phyloP scores from a whole-genome alignment of 371 early-diverging fungal species.

The Cokeromyces recurvatus region DNA sequence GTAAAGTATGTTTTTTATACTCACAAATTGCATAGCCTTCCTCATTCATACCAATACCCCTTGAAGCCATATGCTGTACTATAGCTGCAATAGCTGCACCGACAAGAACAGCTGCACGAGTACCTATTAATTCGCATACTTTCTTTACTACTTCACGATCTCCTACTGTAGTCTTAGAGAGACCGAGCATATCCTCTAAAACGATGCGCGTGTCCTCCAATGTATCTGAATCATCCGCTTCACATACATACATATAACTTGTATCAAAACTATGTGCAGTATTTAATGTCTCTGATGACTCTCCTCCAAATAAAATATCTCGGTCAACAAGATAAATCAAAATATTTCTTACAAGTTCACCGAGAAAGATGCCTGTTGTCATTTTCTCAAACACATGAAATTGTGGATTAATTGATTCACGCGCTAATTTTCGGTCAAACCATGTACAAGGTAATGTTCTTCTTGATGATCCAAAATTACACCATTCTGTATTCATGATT shows the following conservation, averaged over 20 bases:
- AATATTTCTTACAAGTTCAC: slow-evolving; percentile 80
- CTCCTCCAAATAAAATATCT: slow-evolving; percentile 46
- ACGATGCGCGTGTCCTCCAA: slow-evolving; percentile 59
- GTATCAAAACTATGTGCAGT: slow-evolving; percentile 73
- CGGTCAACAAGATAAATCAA: slow-evolving; percentile 73
- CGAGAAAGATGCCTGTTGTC: slow-evolving; percentile 94
- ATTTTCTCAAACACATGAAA: slow-evolving; percentile 90
- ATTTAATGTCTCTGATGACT: slow-evolving; percentile 55
- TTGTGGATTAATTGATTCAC: slow-evolving; percentile 69
- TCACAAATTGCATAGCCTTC: slow-evolving; percentile 65
- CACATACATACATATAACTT: slow-evolving; percentile 62
- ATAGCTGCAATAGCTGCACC: slow-evolving; percentile 66
- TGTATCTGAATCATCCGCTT: slow-evolving; percentile 41
- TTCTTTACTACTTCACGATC: slow-evolving; percentile 67
- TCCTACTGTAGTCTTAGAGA: slow-evolving; percentile 44
- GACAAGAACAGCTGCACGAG: slow-evolving; percentile 62
- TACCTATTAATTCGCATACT: slow-evolving; percentile 66
- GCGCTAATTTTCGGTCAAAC: slow-evolving; percentile 82
- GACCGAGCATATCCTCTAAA: slow-evolving; percentile 53
- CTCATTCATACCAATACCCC: slow-evolving; percentile 41
- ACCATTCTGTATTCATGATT: slow-evolving; percentile 91
- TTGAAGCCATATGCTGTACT: slow-evolving; percentile 45
- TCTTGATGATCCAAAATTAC: slow-evolving; percentile 74
- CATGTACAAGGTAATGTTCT: slow-evolving; percentile 73
- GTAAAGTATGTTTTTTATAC: neutral